These are phyloP conservation scores for Biscutella auriculata DNA, from an alignment of 441 rosid species.

Conservation along the genomic window DNA sequence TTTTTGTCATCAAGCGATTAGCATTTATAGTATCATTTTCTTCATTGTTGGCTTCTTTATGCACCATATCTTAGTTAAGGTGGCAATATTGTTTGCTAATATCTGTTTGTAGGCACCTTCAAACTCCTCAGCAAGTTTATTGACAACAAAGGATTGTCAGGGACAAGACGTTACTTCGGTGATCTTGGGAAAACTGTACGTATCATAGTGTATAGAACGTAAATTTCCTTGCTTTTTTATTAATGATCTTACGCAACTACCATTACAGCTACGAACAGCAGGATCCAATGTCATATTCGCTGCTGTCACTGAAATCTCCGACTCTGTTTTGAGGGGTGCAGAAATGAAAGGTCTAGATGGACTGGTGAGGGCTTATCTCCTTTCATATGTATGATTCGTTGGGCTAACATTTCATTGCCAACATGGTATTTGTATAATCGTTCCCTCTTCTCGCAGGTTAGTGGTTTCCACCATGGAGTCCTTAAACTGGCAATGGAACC, in stretches of 20 bases:
- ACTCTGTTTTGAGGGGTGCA: slow-evolving; percentile 80
- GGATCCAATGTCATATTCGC: slow-evolving; percentile 85
- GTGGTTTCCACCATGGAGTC: slow-evolving; percentile 86
- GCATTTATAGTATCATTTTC: neutral
- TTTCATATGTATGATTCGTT: neutral
- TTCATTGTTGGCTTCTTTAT: slow-evolving; percentile 2
- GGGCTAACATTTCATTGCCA: slow-evolving; percentile 7
- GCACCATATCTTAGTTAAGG: neutral
- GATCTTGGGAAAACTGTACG: slow-evolving; percentile 88
- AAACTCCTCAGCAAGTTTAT: slow-evolving; percentile 75
- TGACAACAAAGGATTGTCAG: slow-evolving; percentile 61
- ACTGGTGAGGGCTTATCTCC: slow-evolving; percentile 40
- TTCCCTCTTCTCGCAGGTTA: slow-evolving; percentile 34
- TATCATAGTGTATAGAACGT: slow-evolving; percentile 7
- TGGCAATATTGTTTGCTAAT: slow-evolving; percentile 6
- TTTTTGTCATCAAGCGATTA: too few species aligned
- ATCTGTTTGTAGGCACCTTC: slow-evolving; percentile 56
- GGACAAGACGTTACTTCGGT: slow-evolving; percentile 91
- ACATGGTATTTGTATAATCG: neutral
- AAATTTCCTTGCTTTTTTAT: slow-evolving; percentile 8
- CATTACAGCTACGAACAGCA: slow-evolving; percentile 66
- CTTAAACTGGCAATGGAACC: slow-evolving; percentile 96
- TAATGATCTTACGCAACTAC: slow-evolving; percentile 17
- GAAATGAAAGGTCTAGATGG: slow-evolving; percentile 94
- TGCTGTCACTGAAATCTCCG: slow-evolving; percentile 87